Evolutionary conservation across 2,329 filamentous ascomycete genomes (phyloP).

Genomic region (Alternaria brassicae): DNA sequence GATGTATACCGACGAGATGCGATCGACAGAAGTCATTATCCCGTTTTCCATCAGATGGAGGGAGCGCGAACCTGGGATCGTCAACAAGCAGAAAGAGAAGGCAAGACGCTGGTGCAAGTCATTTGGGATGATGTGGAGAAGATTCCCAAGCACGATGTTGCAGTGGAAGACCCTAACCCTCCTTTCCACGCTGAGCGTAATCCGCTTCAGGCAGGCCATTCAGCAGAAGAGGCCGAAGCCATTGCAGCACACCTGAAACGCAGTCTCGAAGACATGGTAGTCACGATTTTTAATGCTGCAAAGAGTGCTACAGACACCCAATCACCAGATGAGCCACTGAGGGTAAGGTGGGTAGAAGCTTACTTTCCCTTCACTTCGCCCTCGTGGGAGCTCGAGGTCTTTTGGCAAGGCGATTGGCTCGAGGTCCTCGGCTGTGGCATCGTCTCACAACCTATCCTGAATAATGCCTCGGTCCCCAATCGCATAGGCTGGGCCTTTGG

Average conservation of each 20-base stretch:
- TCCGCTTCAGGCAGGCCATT: slow-evolving; percentile 80
- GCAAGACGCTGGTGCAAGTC: slow-evolving; percentile 61
- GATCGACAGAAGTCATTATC: slow-evolving; percentile 93
- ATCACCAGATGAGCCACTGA: slow-evolving; percentile 68
- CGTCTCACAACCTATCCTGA: slow-evolving; percentile 80
- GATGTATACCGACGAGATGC: slow-evolving; percentile 97
- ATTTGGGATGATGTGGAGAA: slow-evolving; percentile 74
- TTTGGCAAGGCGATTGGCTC: slow-evolving; percentile 93
- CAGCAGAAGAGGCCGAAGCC: slow-evolving; percentile 78
- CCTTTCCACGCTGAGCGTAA: slow-evolving; percentile 79
- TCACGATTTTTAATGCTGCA: slow-evolving; percentile 84
- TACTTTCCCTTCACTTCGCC: slow-evolving; percentile 98
- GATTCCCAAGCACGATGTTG: slow-evolving; percentile 75
- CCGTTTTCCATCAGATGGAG: slow-evolving; percentile 99
- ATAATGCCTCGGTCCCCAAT: slow-evolving; percentile 75
- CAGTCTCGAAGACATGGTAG: slow-evolving; percentile 86
- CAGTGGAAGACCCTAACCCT: slow-evolving; percentile 84
- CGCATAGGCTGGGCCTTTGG: slow-evolving; percentile 96
- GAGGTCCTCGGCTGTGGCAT: slow-evolving; percentile 95
- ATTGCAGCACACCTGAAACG: slow-evolving; percentile 86
- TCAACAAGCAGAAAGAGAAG: slow-evolving; percentile 58
- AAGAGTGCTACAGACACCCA: slow-evolving; percentile 63
- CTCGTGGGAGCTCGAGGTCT: slow-evolving; percentile 95
- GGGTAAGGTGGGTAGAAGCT: slow-evolving; percentile 92
- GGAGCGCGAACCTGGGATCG: slow-evolving; percentile 90